Evolutionary conservation across 1,284 basidiomycete species (phyloP).

Genomic region (Cronartium ribicola): DNA sequence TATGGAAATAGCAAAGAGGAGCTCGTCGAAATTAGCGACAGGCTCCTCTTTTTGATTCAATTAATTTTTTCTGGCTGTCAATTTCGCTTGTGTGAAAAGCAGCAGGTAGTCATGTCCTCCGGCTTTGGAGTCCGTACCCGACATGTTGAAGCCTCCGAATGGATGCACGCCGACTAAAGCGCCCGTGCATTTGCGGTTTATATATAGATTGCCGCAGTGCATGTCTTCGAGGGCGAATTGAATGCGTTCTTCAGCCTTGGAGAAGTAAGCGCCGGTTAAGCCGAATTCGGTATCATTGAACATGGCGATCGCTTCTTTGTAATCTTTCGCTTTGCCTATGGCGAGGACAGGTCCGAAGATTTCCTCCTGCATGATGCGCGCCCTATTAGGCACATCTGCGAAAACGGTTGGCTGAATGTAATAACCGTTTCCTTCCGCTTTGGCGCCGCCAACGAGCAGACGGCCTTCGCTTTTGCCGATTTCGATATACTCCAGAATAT

Average conservation of each 20-base stretch:
- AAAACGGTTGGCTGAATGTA: conserved; percentile 94
- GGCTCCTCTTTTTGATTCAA: too few species aligned
- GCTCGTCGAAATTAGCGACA: too few species aligned
- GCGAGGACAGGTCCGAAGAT: conserved; percentile 91
- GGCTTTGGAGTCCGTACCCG: too few species aligned
- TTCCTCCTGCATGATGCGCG: conserved; percentile 87
- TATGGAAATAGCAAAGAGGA: too few species aligned
- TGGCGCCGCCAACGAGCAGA: conserved; percentile 77
- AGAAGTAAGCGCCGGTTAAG: conserved; percentile 79
- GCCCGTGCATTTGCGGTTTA: too few species aligned
- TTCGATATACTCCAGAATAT: conserved; percentile 75
- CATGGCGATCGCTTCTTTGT: conserved; percentile 60
- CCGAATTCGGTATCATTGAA: conserved; percentile 82
- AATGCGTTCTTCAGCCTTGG: conserved; percentile 73
- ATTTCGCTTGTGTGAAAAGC: too few species aligned
- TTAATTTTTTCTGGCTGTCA: too few species aligned
- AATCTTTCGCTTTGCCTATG: neutral
- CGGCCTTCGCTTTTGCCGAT: conserved; percentile 84
- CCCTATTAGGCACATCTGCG: conserved; percentile 82
- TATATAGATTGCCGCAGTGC: conserved; percentile 76
- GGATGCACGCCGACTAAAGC: too few species aligned
- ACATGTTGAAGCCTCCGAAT: too few species aligned
- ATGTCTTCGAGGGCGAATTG: conserved; percentile 74
- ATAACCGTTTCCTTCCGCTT: conserved; percentile 80
- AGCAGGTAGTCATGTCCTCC: too few species aligned